Evolutionary conservation across 257 asterid genomes (phyloP).

Genomic region (Schizonepeta tenuifolia): DNA sequence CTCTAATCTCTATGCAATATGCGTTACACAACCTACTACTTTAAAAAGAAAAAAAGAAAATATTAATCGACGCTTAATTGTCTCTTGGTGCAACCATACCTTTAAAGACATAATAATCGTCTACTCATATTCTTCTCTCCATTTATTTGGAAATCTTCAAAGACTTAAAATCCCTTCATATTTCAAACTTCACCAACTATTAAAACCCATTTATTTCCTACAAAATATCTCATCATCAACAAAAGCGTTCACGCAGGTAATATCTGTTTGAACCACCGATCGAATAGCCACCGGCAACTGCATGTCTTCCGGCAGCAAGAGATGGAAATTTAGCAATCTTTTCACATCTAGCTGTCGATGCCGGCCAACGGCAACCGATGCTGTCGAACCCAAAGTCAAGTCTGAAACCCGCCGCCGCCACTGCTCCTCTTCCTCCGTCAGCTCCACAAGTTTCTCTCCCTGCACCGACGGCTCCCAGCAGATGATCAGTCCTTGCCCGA

Average conservation of each 20-base stretch:
- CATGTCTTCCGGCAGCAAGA: conserved; percentile 39
- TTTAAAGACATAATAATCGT: conserved; percentile 16
- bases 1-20: too few species aligned
- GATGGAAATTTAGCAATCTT: conserved; percentile 42
- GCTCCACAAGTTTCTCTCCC: conserved; percentile 41
- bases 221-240: too few species aligned
- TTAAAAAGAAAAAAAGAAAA: neutral
- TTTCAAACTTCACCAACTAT: neutral
- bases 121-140: neutral
- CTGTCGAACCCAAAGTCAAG: conserved; percentile 42
- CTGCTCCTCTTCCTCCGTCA: conserved; percentile 37
- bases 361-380: conserved; percentile 44
- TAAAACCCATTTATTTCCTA: neutral
- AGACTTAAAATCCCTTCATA: neutral
- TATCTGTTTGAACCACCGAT: conserved; percentile 18
- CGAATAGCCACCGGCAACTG: neutral
- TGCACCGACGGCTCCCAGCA: conserved; percentile 25
- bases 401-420: neutral
- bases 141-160: conserved; percentile 10
- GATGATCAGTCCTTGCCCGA: conserved; percentile 23
- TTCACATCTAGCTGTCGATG: conserved; percentile 54
- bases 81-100: conserved; percentile 10
- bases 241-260: neutral
- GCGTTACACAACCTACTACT: neutral
- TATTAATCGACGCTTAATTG: neutral